Conservation (phyloP, 192 early-diverging fungal species). For the Lobosporangium transversale region DNA sequence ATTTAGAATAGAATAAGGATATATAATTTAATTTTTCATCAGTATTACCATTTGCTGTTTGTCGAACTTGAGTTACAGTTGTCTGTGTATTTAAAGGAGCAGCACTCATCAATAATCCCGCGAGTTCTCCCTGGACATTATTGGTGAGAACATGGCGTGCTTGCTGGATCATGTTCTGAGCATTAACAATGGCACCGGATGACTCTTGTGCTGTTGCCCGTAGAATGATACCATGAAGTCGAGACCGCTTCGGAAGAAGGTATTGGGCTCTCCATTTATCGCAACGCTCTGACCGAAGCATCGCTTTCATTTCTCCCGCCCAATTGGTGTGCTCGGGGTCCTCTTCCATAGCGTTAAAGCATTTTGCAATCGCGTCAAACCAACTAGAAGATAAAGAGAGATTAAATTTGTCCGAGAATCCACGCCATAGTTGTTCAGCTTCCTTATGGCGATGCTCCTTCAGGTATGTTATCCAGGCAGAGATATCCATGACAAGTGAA, state of each 20-base stretch:
- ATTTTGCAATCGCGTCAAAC: slow-evolving; percentile 6
- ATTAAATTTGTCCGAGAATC: slow-evolving; percentile 23
- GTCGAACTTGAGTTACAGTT: too few relatives aligned
- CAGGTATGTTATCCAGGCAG: slow-evolving; percentile 3
- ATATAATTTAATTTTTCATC: too few relatives aligned
- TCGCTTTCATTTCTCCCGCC: slow-evolving; percentile 18
- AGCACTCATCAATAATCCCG: too few relatives aligned
- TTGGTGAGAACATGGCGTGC: slow-evolving; percentile 11
- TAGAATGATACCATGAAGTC: slow-evolving; percentile 13
- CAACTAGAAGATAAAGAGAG: slow-evolving; percentile 6
- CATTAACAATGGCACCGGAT: slow-evolving; percentile 1
- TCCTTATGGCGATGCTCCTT: slow-evolving; percentile 23
- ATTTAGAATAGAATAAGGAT: too few relatives aligned
- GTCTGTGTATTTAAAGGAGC: too few relatives aligned
- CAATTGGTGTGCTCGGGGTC: slow-evolving; percentile 13
- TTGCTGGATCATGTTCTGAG: slow-evolving; percentile 11
- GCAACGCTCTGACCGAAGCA: slow-evolving; percentile 10
- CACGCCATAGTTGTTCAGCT: slow-evolving; percentile 20
- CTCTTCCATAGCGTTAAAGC: slow-evolving; percentile 1
- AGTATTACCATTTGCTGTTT: too few relatives aligned
- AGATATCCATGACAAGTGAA: too few relatives aligned
- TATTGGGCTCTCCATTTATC: slow-evolving; percentile 16
- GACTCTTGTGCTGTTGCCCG: slow-evolving; percentile 9
- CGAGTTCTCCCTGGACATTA: slow-evolving; percentile 1
- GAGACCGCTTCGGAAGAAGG: slow-evolving; percentile 14